Conservation (phyloP, 139 green algal genomes). For the Choricystis sp. region DNA sequence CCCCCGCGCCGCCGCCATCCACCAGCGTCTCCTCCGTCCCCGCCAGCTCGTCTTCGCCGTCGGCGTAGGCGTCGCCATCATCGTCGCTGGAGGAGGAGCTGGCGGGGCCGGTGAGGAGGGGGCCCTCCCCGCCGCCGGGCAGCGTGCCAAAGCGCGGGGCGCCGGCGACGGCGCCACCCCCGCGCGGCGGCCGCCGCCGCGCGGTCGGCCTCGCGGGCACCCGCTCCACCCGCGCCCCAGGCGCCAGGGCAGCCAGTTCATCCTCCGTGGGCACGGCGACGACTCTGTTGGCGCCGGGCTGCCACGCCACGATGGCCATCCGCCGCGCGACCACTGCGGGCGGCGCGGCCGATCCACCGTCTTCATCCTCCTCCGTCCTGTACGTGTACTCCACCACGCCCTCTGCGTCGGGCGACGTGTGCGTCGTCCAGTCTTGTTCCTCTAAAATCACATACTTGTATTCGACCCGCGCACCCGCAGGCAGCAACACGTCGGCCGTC, state of each 20-base stretch:
- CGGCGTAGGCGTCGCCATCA: background rate
- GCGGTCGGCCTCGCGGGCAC: conserved; percentile 20
- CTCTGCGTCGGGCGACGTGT: conserved; percentile 53
- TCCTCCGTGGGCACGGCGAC: conserved; percentile 61
- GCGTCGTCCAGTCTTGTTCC: conserved; percentile 79
- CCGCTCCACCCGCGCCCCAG: conserved; percentile 27
- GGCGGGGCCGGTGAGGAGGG: background rate
- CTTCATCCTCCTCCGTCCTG: background rate
- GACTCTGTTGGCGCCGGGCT: conserved; percentile 72
- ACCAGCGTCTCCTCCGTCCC: conserved; percentile 47
- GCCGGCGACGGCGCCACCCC: conserved; percentile 11
- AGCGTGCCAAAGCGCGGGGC: conserved; percentile 2
- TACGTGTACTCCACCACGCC: conserved; percentile 6
- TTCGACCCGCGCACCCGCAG: conserved; percentile 57
- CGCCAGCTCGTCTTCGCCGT: conserved; percentile 11
- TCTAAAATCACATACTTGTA: conserved; percentile 93
- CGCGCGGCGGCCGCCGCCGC: background rate
- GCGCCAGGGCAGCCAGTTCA: conserved; percentile 10
- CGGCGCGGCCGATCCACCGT: background rate
- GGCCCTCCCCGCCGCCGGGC: background rate
- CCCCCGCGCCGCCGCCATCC: conserved; percentile 26
- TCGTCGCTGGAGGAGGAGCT: background rate
- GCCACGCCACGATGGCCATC: conserved; percentile 92
- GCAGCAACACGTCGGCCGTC: conserved; percentile 68
- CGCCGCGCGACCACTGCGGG: conserved; percentile 65